Conservation (phyloP, 306 rosid genomes). For the Fagus crenata region DNA sequence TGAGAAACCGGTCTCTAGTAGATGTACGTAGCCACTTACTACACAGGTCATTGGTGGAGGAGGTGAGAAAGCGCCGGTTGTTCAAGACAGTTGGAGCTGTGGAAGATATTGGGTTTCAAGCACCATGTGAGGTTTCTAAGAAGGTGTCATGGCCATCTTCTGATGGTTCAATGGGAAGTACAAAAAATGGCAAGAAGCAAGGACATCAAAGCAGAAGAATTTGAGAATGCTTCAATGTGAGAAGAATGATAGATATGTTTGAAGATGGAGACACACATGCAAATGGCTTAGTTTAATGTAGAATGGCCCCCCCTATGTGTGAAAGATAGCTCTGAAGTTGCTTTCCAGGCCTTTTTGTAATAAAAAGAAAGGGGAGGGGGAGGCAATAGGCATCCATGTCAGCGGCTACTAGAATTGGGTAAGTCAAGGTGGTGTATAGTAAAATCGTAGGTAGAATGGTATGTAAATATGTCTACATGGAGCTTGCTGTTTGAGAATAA, state of each 20-base stretch:
- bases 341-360: too few species aligned
- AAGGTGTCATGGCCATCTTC: slow-evolving; percentile 23
- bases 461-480: slow-evolving; percentile 33
- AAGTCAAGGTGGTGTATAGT: not conserved
- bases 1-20: slow-evolving; percentile 68
- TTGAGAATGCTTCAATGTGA: slow-evolving; percentile 19
- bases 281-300: not conserved
- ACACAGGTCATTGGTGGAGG: slow-evolving; percentile 73
- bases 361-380: too few species aligned
- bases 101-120: slow-evolving; percentile 73
- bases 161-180: slow-evolving; percentile 22
- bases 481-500: slow-evolving; percentile 19
- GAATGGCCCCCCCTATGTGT: not conserved
- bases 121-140: slow-evolving; percentile 52
- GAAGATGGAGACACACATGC: not conserved
- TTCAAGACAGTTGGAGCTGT: slow-evolving; percentile 80
- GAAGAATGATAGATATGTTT: slow-evolving; percentile 2
- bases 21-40: slow-evolving; percentile 72
- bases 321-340: too few species aligned
- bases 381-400: too few species aligned
- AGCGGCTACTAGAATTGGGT: not conserved
- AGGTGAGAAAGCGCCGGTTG: slow-evolving; percentile 62
- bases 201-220: slow-evolving; percentile 18
- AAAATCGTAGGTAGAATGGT: slow-evolving; percentile 12
- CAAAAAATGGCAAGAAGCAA: slow-evolving; percentile 36